phyloP scores from a whole-genome alignment of 164 flowering plant species.

The Malania oleifera region DNA sequence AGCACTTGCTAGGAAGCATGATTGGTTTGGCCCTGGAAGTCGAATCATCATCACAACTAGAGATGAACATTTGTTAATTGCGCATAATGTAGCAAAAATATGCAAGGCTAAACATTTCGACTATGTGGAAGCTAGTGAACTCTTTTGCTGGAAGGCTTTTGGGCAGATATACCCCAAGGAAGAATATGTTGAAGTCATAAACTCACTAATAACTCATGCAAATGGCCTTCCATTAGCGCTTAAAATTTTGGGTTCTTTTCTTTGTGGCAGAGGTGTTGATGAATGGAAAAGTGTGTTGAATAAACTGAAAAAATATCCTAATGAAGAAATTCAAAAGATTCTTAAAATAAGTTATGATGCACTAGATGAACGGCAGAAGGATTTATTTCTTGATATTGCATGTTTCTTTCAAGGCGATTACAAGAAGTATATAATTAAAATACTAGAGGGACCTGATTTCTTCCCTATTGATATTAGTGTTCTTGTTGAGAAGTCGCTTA shows the following conservation, averaged over 20 bases:
- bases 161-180: not conserved
- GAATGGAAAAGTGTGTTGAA: not conserved
- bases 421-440: constrained; percentile 3
- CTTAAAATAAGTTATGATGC: constrained; percentile 12
- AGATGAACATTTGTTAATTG: too few species aligned
- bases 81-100: not conserved
- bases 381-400: too few species aligned
- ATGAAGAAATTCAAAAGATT: not conserved
- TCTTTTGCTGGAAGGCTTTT: constrained; percentile 10
- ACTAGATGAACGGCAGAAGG: not conserved
- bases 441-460: not conserved
- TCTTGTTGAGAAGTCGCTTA: too few species aligned
- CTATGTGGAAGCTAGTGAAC: too few species aligned
- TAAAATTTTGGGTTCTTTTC: not conserved
- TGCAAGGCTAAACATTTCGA: not conserved
- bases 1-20: not conserved
- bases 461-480: not conserved
- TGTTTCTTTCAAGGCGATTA: constrained; percentile 2
- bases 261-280: not conserved
- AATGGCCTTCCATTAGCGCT: not conserved
- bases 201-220: not conserved
- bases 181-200: constrained; percentile 6
- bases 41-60: too few species aligned
- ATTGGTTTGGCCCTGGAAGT: constrained; percentile 1
- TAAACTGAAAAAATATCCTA: not conserved